Percentiles rank a stretch among this genome's conserved stretches.
These are phyloP conservation scores for Wallemia mellicola DNA, from an alignment of 1,284 basidiomycete genomes.

Conservation along the genomic window DNA sequence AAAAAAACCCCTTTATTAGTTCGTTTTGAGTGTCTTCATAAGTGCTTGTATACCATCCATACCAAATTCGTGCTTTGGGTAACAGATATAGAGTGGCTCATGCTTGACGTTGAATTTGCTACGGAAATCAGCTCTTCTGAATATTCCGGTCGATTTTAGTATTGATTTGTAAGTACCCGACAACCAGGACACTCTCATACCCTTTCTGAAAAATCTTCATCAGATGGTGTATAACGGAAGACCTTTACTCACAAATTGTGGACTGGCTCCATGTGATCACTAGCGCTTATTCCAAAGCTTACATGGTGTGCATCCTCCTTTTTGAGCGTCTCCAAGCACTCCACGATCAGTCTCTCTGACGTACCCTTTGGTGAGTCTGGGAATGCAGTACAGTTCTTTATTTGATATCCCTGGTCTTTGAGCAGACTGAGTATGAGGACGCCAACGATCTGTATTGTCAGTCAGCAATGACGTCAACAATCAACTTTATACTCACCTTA, in stretches of 20 bases:
- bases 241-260: no score
- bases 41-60: neutral
- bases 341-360: neutral
- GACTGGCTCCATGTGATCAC: neutral
- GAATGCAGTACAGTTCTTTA: neutral
- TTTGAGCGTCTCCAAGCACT: neutral
- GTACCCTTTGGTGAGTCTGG: neutral
- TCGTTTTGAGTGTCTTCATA: neutral
- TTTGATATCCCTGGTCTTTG: neutral
- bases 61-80: neutral
- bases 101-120: constrained; percentile 1
- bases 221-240: no score
- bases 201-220: no score
- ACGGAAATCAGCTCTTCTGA: neutral
- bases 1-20: neutral
- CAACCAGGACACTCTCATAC: neutral
- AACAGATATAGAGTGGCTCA: neutral
- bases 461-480: no score
- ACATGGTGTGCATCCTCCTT: neutral
- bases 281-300: neutral
- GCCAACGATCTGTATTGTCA: neutral
- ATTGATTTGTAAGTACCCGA: neutral
- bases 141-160: neutral
- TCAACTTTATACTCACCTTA: no score
- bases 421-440: neutral